These are phyloP conservation scores for Pyricularia sp. DNA, from an alignment of 2,329 filamentous ascomycete species.

Conservation along the genomic window DNA sequence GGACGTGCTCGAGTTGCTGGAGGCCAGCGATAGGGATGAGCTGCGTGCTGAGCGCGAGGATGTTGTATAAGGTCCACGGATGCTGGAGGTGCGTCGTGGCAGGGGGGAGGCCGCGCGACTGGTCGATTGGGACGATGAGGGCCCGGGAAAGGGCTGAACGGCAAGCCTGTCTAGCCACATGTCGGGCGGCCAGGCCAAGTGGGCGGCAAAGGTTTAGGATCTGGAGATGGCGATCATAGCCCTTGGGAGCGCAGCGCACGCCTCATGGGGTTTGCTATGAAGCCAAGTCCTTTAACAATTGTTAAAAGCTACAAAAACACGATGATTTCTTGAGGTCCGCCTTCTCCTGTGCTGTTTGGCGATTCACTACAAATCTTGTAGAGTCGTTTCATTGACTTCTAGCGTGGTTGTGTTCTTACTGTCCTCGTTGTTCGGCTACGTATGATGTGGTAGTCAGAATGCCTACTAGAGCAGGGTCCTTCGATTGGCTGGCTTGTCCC, in stretches of 20 bases:
- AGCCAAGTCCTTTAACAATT: background rate
- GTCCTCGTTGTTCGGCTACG: background rate
- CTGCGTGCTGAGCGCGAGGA: conserved; percentile 62
- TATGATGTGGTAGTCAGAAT: background rate
- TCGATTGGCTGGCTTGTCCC: background rate
- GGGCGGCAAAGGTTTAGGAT: background rate
- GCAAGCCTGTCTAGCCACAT: conserved; percentile 93
- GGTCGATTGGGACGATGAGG: conserved; percentile 49
- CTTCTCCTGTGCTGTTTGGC: background rate
- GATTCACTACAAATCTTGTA: background rate
- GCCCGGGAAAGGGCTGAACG: conserved; percentile 31
- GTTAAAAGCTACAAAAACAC: background rate
- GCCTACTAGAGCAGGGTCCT: background rate
- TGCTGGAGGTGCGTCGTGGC: conserved; percentile 56
- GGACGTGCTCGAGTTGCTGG: conserved; percentile 69
- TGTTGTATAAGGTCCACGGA: conserved; percentile 58
- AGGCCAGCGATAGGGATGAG: conserved; percentile 69
- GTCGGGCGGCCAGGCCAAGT: conserved; percentile 12
- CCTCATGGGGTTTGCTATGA: background rate
- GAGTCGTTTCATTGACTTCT: background rate
- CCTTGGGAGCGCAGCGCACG: background rate
- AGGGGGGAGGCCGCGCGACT: conserved; percentile 66
- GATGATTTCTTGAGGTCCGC: background rate
- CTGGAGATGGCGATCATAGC: conserved; percentile 2
- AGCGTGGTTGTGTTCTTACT: background rate